Percentiles rank a stretch among this genome's conserved stretches.
phyloP scores from a whole-genome alignment of 345 rosid species.

The Passiflora organensis region DNA sequence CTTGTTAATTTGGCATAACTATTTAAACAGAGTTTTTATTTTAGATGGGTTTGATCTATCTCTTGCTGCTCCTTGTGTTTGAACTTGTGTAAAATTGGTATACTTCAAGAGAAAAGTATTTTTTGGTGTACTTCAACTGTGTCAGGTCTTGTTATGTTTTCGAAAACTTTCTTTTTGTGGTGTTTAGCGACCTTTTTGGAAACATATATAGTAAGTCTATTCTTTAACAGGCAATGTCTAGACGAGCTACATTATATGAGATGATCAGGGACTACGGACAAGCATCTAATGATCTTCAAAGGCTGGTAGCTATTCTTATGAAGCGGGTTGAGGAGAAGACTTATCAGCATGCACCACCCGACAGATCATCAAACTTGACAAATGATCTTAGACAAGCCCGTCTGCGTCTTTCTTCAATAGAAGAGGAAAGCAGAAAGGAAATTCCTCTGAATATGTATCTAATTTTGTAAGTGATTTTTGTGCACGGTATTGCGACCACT shows the following conservation, averaged over 20 bases:
- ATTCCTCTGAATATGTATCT: constrained; percentile 72
- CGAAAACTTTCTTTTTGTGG: too few relatives aligned
- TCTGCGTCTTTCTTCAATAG: constrained; percentile 50
- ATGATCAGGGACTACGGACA: constrained; percentile 84
- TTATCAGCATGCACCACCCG: constrained; percentile 45
- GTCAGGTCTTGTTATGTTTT: too few relatives aligned
- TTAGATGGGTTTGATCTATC: too few relatives aligned
- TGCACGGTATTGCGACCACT: too few relatives aligned
- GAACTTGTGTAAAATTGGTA: too few relatives aligned
- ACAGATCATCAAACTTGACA: constrained; percentile 41
- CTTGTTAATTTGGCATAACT: too few relatives aligned
- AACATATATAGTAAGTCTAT: too few relatives aligned
- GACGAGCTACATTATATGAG: constrained; percentile 79
- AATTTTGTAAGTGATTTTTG: constrained; percentile 82
- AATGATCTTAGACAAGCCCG: constrained; percentile 68
- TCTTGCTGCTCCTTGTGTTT: too few relatives aligned
- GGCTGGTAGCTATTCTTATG: constrained; percentile 47
- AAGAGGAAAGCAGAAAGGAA: constrained; percentile 74
- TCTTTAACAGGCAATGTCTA: constrained; percentile 68
- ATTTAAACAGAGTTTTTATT: too few relatives aligned
- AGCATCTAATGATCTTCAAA: constrained; percentile 73
- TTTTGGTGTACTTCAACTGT: too few relatives aligned
- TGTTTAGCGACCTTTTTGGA: too few relatives aligned
- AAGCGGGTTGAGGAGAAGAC: constrained; percentile 62
- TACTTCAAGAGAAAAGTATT: too few relatives aligned